Conservation (phyloP, 2,329 filamentous ascomycete species). For the Beauveria sp. region DNA sequence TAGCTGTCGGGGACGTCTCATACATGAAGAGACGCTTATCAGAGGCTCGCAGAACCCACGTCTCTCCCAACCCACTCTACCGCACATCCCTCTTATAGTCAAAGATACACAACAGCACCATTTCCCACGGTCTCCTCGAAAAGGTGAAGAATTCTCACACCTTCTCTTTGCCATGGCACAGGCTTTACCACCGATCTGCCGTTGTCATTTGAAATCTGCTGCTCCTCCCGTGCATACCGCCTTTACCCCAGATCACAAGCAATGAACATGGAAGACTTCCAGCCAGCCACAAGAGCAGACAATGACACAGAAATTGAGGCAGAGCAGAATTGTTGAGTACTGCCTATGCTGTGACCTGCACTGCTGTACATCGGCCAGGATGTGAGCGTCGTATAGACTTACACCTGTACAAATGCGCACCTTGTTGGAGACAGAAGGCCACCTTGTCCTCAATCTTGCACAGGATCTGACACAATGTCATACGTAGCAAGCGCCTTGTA, state of each 20-base stretch:
- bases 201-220: too few species aligned
- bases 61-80: too few species aligned
- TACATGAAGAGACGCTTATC: neutral
- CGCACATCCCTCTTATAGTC: neutral
- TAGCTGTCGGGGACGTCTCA: neutral
- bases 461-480: neutral
- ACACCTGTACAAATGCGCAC: neutral
- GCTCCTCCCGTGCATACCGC: neutral
- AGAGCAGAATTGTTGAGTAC: neutral
- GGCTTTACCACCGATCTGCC: neutral
- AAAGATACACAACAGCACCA: neutral
- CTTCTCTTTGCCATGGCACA: neutral
- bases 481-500: conserved; percentile 1
- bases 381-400: neutral
- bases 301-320: neutral
- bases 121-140: neutral
- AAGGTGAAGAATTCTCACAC: too few species aligned
- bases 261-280: neutral
- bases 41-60: neutral
- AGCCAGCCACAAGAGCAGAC: neutral
- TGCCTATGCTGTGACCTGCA: neutral
- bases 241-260: neutral
- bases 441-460: neutral
- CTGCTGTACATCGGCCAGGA: neutral
- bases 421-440: neutral